Conservation (phyloP, 208 protist species). For the Kentomonas sorsogonicus region DNA sequence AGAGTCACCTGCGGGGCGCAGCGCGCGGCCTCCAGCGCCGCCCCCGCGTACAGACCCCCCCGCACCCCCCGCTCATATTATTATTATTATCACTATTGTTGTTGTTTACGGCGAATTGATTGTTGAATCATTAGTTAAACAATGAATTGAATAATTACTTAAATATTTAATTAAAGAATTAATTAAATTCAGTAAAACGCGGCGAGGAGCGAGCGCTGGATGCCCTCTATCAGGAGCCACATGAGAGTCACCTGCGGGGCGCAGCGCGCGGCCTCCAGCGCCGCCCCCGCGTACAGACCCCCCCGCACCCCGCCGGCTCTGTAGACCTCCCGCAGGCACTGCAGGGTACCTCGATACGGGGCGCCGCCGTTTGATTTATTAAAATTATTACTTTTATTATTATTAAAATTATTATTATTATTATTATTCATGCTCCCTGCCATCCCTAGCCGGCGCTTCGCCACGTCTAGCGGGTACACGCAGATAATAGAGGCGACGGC, state of each 20-base stretch:
- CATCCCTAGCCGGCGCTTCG: constrained; percentile 85
- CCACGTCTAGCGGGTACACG: constrained; percentile 81
- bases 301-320: constrained; percentile 62
- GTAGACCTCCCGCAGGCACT: constrained; percentile 68
- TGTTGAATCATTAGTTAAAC: no score
- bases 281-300: constrained; percentile 66
- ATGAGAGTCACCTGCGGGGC: constrained; percentile 88
- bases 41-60: constrained; percentile 73
- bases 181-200: neutral
- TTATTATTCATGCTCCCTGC: constrained; percentile 62
- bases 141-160: no score
- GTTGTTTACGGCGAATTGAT: no score
- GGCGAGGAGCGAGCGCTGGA: no score
- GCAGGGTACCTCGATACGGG: no score
- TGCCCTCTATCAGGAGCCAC: constrained; percentile 86
- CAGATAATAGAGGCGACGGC: constrained; percentile 71
- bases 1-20: constrained; percentile 87
- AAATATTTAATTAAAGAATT: neutral
- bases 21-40: constrained; percentile 62
- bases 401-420: no score
- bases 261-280: constrained; percentile 72
- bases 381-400: no score
- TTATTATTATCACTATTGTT: neutral
- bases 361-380: no score
- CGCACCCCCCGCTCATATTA: constrained; percentile 63